Base-by-base conservation (phyloP, 1,284 basidiomycete genomes). In the Sphaerobolus stellatus region DNA sequence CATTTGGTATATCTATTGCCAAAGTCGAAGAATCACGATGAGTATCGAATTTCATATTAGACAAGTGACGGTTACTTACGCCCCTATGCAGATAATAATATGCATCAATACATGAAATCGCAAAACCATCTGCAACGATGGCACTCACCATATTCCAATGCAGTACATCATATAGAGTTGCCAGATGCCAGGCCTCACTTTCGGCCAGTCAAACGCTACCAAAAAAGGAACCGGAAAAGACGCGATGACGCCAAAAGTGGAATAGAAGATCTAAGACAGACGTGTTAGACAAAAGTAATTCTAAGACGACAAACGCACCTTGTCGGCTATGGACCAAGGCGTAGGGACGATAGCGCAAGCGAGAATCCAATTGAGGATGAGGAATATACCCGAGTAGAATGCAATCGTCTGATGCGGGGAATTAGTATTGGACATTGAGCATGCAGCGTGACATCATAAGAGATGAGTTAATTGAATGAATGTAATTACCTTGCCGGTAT, bases 381-480 rank as follows among this genome's bases (percentile, higher is more conserved):
- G 73, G 74, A 87, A 91, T 4, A 81, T 57, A 9, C 82, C 74
- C 13, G 41, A 3, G 84, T 83, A 82, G 86, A 16, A 87, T 58
- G 9, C 84, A 84, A 40, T 88, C 70, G 1, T 77, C 73, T 75
- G 79, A 16, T 5, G 34, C 16, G 3, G 24, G 50, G 25, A 51
- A 48, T 28, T 22, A 25, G 13, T 18, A 18, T 44, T 51, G 31
- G 60, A 75, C 76, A 71, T 79, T n/a, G 50, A 40, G 41, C 50
- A 52, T 31, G 46, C 29, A 20, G 50, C 50, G 14, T 31, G 31
- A 63, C 0, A 78, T 61, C 72, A 31, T 75, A 72, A 1, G 79
- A 81, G 41, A 90, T 73, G n/a, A 80, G 72, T 89, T 90, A 92
- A 62, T 86, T 90, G 40, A 83, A 61, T n/a, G n/a, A n/a, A n/a